Conservation (phyloP, 2,329 filamentous ascomycete species). For the Neofusicoccum kwambonambiense region DNA sequence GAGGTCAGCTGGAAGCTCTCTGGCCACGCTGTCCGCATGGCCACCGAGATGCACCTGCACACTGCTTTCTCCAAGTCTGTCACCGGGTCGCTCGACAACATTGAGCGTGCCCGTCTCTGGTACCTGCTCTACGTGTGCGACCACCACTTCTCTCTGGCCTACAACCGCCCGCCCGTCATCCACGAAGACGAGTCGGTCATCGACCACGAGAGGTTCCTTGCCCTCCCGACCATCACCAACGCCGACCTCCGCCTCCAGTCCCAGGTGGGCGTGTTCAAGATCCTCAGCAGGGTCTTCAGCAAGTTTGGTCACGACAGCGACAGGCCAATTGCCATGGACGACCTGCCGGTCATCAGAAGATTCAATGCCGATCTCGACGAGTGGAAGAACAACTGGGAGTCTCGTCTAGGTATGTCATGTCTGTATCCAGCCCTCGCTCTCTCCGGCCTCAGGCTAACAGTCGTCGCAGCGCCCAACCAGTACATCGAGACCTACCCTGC, state of each 20-base stretch:
- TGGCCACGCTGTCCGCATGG: constrained; percentile 39
- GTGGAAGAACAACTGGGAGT: constrained; percentile 42
- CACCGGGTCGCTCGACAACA: constrained; percentile 33
- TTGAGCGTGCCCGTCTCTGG: constrained; percentile 40
- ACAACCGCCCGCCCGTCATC: constrained; percentile 42
- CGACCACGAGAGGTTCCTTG: constrained; percentile 35
- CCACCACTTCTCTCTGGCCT: constrained; percentile 42
- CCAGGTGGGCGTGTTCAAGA: constrained; percentile 34
- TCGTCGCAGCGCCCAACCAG: constrained; percentile 19
- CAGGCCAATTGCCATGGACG: constrained; percentile 37
- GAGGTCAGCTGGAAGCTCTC: constrained; percentile 43
- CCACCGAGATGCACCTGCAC: constrained; percentile 42
- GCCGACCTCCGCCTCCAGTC: constrained; percentile 32
- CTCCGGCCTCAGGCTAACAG: neutral
- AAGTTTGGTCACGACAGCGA: constrained; percentile 34
- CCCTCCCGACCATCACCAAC: constrained; percentile 29
- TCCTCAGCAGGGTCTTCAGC: constrained; percentile 34
- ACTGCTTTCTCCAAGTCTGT: constrained; percentile 37
- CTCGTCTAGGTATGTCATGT: constrained; percentile 24
- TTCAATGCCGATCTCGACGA: constrained; percentile 47
- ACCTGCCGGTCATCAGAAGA: constrained; percentile 39
- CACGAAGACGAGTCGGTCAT: constrained; percentile 39
- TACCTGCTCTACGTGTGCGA: constrained; percentile 42
- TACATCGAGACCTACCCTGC: constrained; percentile 29
- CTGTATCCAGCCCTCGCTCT: neutral